Percentiles rank a stretch among this genome's conserved stretches.
These are phyloP conservation scores for Mortierella sp. DNA, from an alignment of 371 early-diverging fungal species.

Conservation along the genomic window DNA sequence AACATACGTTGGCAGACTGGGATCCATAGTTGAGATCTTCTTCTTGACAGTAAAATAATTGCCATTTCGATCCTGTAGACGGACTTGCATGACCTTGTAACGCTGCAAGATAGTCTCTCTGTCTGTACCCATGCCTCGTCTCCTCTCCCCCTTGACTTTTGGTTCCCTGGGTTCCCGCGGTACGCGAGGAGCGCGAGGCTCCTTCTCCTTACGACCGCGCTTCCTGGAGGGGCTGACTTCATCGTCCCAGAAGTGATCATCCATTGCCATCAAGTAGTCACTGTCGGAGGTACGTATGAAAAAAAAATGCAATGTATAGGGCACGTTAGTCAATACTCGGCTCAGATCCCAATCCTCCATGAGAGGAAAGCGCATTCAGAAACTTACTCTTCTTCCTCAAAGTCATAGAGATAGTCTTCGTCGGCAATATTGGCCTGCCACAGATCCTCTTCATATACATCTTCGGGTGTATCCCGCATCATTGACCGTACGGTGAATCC, in stretches of 20 bases:
- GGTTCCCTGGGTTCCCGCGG: slow-evolving; percentile 43
- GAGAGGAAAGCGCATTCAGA: background rate
- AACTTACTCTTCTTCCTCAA: slow-evolving; percentile 84
- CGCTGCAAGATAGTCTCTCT: slow-evolving; percentile 77
- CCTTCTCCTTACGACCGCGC: slow-evolving; percentile 54
- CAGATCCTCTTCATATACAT: slow-evolving; percentile 79
- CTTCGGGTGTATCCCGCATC: slow-evolving; percentile 70
- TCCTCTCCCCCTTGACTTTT: slow-evolving; percentile 42
- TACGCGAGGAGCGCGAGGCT: slow-evolving; percentile 34
- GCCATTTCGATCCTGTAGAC: slow-evolving; percentile 85
- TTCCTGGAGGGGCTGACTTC: slow-evolving; percentile 59
- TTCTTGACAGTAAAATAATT: slow-evolving; percentile 85
- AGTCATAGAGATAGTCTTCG: slow-evolving; percentile 70
- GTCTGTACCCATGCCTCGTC: slow-evolving; percentile 56
- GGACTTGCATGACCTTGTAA: slow-evolving; percentile 88
- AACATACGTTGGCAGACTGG: slow-evolving; percentile 87
- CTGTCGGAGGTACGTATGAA: slow-evolving; percentile 52
- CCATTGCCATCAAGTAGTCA: slow-evolving; percentile 79
- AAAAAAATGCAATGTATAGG: too few relatives aligned
- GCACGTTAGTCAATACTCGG: too few relatives aligned
- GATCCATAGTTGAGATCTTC: slow-evolving; percentile 82
- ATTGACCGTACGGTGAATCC: slow-evolving; percentile 86
- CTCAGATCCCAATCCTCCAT: too few relatives aligned
- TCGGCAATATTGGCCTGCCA: slow-evolving; percentile 81
- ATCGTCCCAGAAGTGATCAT: slow-evolving; percentile 87